A percentile compares a stretch with the other conserved stretches of the same genome.
These are phyloP conservation scores for Fusarium albidum DNA, from an alignment of 2,329 filamentous ascomycete genomes.

Conservation along the genomic window DNA sequence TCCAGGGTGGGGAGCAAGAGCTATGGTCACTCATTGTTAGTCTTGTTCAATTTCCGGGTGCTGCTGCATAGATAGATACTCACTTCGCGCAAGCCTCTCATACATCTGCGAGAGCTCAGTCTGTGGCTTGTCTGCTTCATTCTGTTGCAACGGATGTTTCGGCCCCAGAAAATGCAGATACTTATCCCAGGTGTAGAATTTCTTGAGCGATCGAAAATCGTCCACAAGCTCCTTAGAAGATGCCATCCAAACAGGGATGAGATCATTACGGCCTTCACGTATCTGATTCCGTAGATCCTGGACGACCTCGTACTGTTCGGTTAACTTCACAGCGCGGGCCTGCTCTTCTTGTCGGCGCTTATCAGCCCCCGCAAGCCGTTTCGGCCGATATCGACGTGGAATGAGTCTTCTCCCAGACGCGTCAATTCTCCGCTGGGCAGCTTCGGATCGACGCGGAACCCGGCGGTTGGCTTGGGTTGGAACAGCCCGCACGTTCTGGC, in stretches of 20 bases:
- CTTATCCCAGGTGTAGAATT: conserved; percentile 73
- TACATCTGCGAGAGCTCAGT: conserved; percentile 63
- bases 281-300: conserved; percentile 53
- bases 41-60: background rate
- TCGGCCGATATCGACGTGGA: conserved; percentile 55
- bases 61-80: conserved; percentile 36
- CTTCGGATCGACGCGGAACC: conserved; percentile 18
- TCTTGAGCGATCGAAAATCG: conserved; percentile 69
- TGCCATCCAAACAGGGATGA: conserved; percentile 63
- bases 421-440: conserved; percentile 16
- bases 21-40: conserved; percentile 36
- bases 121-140: conserved; percentile 41
- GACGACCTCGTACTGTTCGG: conserved; percentile 54
- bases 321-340: conserved; percentile 49
- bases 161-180: conserved; percentile 65
- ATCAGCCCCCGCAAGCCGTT: conserved; percentile 54
- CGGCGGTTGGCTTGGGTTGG: conserved; percentile 15
- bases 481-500: conserved; percentile 1
- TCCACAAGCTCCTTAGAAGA: conserved; percentile 67
- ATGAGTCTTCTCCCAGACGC: conserved; percentile 38
- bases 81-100: conserved; percentile 63
- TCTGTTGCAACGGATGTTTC: conserved; percentile 35
- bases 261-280: conserved; percentile 51
- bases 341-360: conserved; percentile 55
- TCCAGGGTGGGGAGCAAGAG: conserved; percentile 45